phyloP scores from a whole-genome alignment of 2,329 filamentous ascomycete species.

The Cytospora mali region DNA sequence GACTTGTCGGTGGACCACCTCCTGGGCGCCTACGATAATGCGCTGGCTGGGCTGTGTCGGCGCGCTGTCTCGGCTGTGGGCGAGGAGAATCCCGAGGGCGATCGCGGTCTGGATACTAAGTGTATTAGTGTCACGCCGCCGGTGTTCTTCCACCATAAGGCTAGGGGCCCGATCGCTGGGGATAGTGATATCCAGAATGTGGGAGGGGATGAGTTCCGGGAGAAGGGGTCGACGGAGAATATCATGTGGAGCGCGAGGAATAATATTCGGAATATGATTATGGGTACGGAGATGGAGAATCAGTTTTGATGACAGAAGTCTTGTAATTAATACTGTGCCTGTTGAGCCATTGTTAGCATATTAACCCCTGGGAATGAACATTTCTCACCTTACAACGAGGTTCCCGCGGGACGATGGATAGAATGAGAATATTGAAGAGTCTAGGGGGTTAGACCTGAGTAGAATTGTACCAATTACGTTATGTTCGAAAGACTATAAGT shows the following conservation, averaged over 20 bases:
- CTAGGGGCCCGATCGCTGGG: slow-evolving; percentile 34
- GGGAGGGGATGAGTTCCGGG: slow-evolving; percentile 30
- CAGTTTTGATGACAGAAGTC: slow-evolving; percentile 26
- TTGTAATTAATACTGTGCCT: neutral
- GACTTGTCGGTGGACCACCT: slow-evolving; percentile 41
- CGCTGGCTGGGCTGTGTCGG: slow-evolving; percentile 42
- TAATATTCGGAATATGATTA: slow-evolving; percentile 37
- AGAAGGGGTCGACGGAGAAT: slow-evolving; percentile 38
- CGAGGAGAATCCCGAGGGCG: slow-evolving; percentile 10
- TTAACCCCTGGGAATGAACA: neutral
- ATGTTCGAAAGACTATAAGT: too few species aligned
- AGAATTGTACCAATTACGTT: too few species aligned
- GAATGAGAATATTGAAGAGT: too few species aligned
- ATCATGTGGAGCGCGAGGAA: slow-evolving; percentile 38
- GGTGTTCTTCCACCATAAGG: slow-evolving; percentile 40
- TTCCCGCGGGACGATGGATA: neutral
- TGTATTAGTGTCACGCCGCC: slow-evolving; percentile 41
- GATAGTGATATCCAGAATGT: slow-evolving; percentile 39
- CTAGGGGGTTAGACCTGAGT: too few species aligned
- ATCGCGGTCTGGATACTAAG: slow-evolving; percentile 29
- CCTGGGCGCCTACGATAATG: slow-evolving; percentile 39
- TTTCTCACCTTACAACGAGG: neutral
- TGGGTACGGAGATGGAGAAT: slow-evolving; percentile 33
- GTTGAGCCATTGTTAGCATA: neutral
- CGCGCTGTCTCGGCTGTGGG: slow-evolving; percentile 34